Percentiles rank a stretch among this genome's conserved stretches.
phyloP scores from a whole-genome alignment of 2,329 filamentous ascomycete species.

The Sphaerulina musiva region DNA sequence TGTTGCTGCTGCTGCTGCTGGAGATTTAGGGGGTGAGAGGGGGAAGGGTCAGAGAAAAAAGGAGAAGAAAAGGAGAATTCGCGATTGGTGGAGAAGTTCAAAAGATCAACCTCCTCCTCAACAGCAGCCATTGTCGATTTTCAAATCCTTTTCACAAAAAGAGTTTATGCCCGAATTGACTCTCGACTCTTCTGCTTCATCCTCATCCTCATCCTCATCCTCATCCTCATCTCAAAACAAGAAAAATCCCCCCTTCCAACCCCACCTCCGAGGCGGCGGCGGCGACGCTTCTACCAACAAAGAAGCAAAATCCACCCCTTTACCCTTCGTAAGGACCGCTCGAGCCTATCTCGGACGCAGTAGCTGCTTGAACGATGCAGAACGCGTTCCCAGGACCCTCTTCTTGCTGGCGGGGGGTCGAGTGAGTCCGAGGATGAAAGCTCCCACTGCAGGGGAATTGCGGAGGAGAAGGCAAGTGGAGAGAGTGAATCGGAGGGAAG shows the following conservation, averaged over 20 bases:
- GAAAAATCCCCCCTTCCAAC: neutral
- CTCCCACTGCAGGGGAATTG: slow-evolving; percentile 9
- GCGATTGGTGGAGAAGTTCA: neutral
- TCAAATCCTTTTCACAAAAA: slow-evolving; percentile 2
- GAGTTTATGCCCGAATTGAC: slow-evolving; percentile 1
- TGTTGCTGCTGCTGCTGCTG: too few species aligned
- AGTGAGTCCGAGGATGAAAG: slow-evolving; percentile 3
- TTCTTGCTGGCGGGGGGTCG: slow-evolving; percentile 13
- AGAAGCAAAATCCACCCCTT: neutral
- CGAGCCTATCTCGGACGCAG: neutral
- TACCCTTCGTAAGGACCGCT: slow-evolving; percentile 3
- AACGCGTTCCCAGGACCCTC: slow-evolving; percentile 7
- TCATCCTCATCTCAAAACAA: too few species aligned
- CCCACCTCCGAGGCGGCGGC: slow-evolving; percentile 10
- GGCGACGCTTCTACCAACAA: neutral
- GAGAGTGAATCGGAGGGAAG: slow-evolving; percentile 3
- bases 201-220: neutral
- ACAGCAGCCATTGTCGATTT: neutral
- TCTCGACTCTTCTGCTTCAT: neutral
- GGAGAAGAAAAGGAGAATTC: neutral
- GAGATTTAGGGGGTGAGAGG: neutral
- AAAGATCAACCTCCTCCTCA: neutral
- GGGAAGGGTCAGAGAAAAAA: neutral
- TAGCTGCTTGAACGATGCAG: slow-evolving; percentile 2
- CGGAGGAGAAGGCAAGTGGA: slow-evolving; percentile 6